Evolutionary conservation across 768 basidiomycete genomes (phyloP).

Genomic region (Xanthoconium stramineum): DNA sequence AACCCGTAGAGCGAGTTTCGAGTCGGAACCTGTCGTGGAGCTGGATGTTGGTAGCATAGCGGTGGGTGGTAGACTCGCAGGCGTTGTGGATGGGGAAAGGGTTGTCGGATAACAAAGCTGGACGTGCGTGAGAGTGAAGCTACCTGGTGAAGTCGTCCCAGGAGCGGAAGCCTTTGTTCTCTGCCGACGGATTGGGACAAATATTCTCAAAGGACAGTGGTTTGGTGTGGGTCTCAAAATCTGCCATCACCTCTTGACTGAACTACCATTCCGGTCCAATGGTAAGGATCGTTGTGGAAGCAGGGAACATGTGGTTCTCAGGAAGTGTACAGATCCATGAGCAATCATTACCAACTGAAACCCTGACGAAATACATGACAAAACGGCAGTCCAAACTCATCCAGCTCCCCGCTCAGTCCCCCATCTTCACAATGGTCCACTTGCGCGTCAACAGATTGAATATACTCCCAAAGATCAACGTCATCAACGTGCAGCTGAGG

Average conservation of each 20-base stretch:
- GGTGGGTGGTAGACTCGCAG: conserved; percentile 52
- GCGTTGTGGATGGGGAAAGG: conserved; percentile 27
- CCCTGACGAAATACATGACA: no score
- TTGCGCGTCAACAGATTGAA: conserved; percentile 84
- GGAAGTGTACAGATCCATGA: no score
- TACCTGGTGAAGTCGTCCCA: background rate
- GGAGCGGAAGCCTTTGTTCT: background rate
- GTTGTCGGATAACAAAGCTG: background rate
- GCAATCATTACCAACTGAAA: no score
- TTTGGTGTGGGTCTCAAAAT: background rate
- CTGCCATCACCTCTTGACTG: background rate
- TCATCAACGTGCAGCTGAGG: conserved; percentile 86
- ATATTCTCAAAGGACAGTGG: background rate
- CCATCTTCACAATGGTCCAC: conserved; percentile 57
- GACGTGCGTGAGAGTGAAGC: background rate
- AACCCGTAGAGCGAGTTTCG: conserved; percentile 58
- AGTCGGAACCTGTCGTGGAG: conserved; percentile 51
- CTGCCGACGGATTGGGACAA: background rate
- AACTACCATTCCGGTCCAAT: background rate
- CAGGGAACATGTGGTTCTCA: no score
- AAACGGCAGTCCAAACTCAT: no score
- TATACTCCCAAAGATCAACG: conserved; percentile 89
- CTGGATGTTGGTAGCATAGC: conserved; percentile 35
- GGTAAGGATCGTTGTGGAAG: conserved; percentile 5
- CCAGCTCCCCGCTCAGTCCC: conserved; percentile 4